A percentile compares a stretch with the other conserved stretches of the same genome.
Conservation (phyloP, 1,284 basidiomycete species). For the Ustilago crameri region DNA sequence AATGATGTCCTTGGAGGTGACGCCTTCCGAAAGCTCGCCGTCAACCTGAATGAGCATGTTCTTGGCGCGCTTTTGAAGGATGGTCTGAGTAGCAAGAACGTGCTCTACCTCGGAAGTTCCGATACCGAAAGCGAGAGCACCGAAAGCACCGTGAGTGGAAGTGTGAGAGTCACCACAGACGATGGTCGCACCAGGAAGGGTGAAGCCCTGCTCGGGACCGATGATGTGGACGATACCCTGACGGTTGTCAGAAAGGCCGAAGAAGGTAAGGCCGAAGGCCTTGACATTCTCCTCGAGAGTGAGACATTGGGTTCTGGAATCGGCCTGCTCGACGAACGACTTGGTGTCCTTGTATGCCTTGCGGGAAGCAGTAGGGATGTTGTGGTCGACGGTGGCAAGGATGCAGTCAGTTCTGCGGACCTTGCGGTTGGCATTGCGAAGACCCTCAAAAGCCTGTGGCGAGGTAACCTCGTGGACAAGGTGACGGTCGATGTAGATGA, state of each 20-base stretch:
- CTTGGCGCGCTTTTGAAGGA: conserved; percentile 65
- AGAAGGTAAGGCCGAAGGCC: conserved; percentile 67
- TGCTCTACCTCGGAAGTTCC: conserved; percentile 68
- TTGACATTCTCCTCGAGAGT: conserved; percentile 67
- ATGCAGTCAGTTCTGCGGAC: conserved; percentile 66
- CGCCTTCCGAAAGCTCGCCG: conserved; percentile 62
- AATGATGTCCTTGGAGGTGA: conserved; percentile 67
- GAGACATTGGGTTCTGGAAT: conserved; percentile 65
- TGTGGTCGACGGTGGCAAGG: conserved; percentile 67
- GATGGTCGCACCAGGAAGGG: conserved; percentile 64
- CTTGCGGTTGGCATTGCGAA: conserved; percentile 57
- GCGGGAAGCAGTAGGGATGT: conserved; percentile 65
- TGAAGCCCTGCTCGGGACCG: conserved; percentile 67
- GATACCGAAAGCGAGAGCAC: conserved; percentile 67
- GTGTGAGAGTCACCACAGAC: conserved; percentile 68
- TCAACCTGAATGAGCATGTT: conserved; percentile 67
- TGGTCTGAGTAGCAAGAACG: conserved; percentile 66
- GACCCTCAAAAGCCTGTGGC: conserved; percentile 66
- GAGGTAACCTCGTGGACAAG: conserved; percentile 67
- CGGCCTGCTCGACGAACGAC: conserved; percentile 63
- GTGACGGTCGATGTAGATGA: conserved; percentile 67
- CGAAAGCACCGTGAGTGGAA: conserved; percentile 67
- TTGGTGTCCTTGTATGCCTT: conserved; percentile 64
- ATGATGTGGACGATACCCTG: conserved; percentile 68
- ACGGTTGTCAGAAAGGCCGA: conserved; percentile 63